Evolutionary conservation across 2,329 filamentous ascomycete species (phyloP), one percentile per base, ranked within the genome.

Genomic region (Cladosporium phlei): DNA sequence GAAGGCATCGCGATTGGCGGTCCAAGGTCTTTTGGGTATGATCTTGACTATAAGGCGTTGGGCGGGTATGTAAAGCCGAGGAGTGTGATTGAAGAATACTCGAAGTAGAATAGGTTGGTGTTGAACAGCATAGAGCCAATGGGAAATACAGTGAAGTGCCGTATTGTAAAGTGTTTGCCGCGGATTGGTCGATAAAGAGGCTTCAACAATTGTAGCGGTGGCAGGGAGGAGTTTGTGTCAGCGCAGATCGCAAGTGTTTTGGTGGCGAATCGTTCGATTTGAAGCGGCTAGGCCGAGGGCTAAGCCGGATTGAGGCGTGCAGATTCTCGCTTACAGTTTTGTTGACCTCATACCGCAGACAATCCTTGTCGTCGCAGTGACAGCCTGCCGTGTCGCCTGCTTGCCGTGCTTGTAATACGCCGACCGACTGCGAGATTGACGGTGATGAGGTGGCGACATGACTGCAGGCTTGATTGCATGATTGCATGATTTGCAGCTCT

Each of bases 41-140:
- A 70, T 25, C 58, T 79, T 19, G 62, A 68, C 38, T 79, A 78
- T 50, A 70, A 66, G 51, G 68, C 76, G 1, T 47, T 79, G 25
- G 76, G 76, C 0, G 68, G 63, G 49, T 79, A 76, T 56, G 69
- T 72, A 0, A 69, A 77, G 59, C 75, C 76, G 1, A 66, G 65
- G 19, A 79, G 76, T 56, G 76, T 80, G 1, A 74, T 80, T 38
- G 65, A 71, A 19, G 74, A 78, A 52, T 78, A 68, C 54, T n/a
- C n/a, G n/a, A n/a, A n/a, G n/a, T n/a, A n/a, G n/a, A n/a, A n/a
- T n/a, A n/a, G n/a, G n/a, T n/a, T n/a, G n/a, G n/a, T n/a, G n/a
- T n/a, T n/a, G n/a, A n/a, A n/a, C n/a, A n/a, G n/a, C n/a, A n/a
- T n/a, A n/a, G n/a, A n/a, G n/a, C n/a, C n/a, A n/a, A n/a, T n/a